Conservation (phyloP, 2,329 filamentous ascomycete species). For the Trichoderma arundinaceum region DNA sequence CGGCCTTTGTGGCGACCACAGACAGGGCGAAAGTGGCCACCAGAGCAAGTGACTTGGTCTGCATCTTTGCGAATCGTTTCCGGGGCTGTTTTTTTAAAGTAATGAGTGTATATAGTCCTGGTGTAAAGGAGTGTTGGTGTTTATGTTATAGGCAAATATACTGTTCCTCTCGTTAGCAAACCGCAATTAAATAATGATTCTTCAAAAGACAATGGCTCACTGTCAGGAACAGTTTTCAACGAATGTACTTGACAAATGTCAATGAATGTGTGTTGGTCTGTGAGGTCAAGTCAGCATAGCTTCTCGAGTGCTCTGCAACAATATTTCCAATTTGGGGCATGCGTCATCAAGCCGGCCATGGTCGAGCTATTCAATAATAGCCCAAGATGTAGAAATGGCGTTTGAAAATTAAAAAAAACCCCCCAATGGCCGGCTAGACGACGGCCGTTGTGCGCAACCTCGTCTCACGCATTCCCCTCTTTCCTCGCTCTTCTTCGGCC, state of each 20-base stretch:
- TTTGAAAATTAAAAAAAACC: not conserved
- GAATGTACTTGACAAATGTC: conserved; percentile 66
- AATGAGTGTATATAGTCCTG: conserved; percentile 33
- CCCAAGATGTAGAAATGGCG: not conserved
- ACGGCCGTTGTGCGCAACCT: not conserved
- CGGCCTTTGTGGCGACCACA: conserved; percentile 51
- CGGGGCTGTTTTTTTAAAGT: conserved; percentile 32
- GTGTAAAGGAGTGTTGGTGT: conserved; percentile 29
- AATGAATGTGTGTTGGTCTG: conserved; percentile 56
- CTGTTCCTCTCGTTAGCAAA: conserved; percentile 11
- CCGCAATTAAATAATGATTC: not conserved
- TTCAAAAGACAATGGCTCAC: conserved; percentile 37
- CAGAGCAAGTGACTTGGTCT: conserved; percentile 53
- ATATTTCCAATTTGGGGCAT: not conserved
- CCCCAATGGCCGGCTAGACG: not conserved
- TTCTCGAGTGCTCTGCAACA: not conserved
- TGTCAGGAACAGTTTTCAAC: conserved; percentile 58
- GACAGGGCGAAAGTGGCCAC: conserved; percentile 57
- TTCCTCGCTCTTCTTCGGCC: not conserved
- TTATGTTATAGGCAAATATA: conserved; percentile 29
- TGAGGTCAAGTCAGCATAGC: not conserved
- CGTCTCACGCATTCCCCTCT: not conserved
- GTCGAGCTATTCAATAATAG: not conserved
- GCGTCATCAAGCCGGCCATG: not conserved
- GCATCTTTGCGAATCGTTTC: conserved; percentile 50